Evolutionary conservation across 2,329 filamentous ascomycete species (phyloP), one percentile per base, ranked within the genome.

Genomic region (Ceratocystis destructans): DNA sequence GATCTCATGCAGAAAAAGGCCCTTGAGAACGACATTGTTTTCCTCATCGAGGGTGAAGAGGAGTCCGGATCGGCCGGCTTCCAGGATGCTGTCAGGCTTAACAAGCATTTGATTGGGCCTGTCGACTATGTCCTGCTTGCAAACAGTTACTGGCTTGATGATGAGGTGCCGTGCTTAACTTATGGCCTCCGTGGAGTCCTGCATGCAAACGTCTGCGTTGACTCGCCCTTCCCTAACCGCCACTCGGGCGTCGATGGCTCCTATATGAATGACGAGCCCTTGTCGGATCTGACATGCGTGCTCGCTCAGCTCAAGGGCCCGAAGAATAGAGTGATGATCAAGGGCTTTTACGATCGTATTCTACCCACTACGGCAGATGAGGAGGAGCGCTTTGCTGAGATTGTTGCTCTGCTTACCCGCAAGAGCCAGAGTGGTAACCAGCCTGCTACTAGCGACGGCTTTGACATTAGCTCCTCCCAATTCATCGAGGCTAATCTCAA

Each of bases 81-180:
- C 72, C 87, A 89, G 70, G 85, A 93, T 71, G 89, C 90, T 0
- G 86, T 99, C 17, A 83, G 82, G 70, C 82, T 84, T 69, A 85
- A 94, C 75, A 96, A 96, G 74, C 81, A 87, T 15, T 81, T 90
- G 28, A 96, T 99, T 71, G 94, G 94, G 1, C 81, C 89, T 8
- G 86, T 99, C 1, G 93, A 99, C 75, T 97, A 94, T 79, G 94
- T 99, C 66, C 78, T 99, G 41, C 79, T 99, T 46, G 93, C 94
- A 25, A 99, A 99, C 78, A 96, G 92, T 76, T 99, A 99, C 78
- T 99, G 94, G 94, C 81, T 99, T 1, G 91, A 97, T 73, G 93
- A 99, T 72, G 88, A 95, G 70, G 91, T 95, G 1, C 94, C 94
- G 0, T 99, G 94, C 73, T 78, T 99, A 67, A 99, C 94, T 0